Base-by-base conservation (phyloP, 139 green algal species). In the Chlamydomonas urium region DNA sequence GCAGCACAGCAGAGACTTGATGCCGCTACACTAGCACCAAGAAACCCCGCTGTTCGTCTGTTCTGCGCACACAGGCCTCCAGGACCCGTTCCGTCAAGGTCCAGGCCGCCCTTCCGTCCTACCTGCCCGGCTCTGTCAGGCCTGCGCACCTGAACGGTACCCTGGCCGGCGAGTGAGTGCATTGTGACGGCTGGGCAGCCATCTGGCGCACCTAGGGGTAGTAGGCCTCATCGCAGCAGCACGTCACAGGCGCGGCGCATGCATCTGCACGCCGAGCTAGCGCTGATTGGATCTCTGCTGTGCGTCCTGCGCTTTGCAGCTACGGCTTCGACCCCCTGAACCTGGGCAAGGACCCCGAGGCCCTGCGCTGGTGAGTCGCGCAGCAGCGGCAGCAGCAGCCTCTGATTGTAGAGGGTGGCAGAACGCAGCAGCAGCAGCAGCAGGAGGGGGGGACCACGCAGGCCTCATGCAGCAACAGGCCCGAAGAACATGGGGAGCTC, bases 311-410 rank as follows among this genome's bases (percentile, higher is more conserved):
- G 42, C 42, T 8, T 45, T 21, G 60, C 60, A 67, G 60, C 66
- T 73, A 47, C 45, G 66, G 66, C 29, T 73, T 73, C 24, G 66
- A 73, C 47, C 66, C 66, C 29, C 66, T 73, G 4, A 33, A 31
- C 45, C 38, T 73, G 45, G 66, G 66, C 17, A 35, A 28, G 4
- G 62, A 57, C 31, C 45, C 66, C 31, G 47, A 73, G 66, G 66
- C 66, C 4, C 47, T 73, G 8, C 28, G 31, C 4, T 73, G 66
- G 66, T 71, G 24, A 56, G 63, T 57, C 14, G 31, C 5, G 28
- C 23, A 58, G 8, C 8, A 14, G n/a, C 26, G 19, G 38, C 17
- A 35, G 6, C 4, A 29, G 29, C 5, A 14, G 23, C 29, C 4
- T 8, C 14, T 67, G 59, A 42, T 8, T 47, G 32, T 14, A 38